Evolutionary conservation across 371 early-diverging fungal genomes (phyloP), one percentile per base, ranked within the genome.

Genomic region (Lichtheimia hyalospora): DNA sequence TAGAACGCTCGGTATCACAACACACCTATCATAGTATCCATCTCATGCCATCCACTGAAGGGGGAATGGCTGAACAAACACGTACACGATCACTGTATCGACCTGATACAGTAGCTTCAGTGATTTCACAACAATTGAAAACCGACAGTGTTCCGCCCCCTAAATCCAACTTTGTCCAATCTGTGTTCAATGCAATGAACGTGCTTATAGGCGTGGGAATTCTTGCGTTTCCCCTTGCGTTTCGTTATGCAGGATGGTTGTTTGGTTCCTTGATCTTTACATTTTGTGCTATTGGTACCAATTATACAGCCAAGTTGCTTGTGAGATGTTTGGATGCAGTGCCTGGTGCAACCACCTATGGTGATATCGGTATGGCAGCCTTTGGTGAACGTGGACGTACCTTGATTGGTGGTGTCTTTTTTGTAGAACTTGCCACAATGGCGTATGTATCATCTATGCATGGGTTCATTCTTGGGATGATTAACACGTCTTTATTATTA

Each of bases 321-420:
- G 79, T 66, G 2, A 54, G 64, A 1, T 68, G 68, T 44, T 24
- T 68, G 27, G 68, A 68, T 42, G 69, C 52, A 21, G 57, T 54
- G 39, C 63, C 56, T 40, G 60, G 62, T n/a, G 57, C 63, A 8
- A 48, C 21, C 20, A 83, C 80, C 4, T 88, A 86, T 62, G 79
- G 84, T 13, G 90, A 89, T 66, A 76, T 87, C 54, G 90, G 85
- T 15, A 73, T 84, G n/a, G 59, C 67, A 27, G 88, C 88, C 1
- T 89, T 85, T 75, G 88, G 89, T 7, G 64, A 68, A 6, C 46
- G 64, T 4, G 87, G 82, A 2, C 69, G 85, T 53, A 57, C 49
- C 15, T 41, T 69, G 15, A 74, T 84, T 18, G 65, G 69, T 6
- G 16, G 66, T 7, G 41, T 91, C 16, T 88, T 89, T 66, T 60